phyloP scores from a whole-genome alignment of 768 basidiomycete genomes.

The Rhizopogon vesiculosus region DNA sequence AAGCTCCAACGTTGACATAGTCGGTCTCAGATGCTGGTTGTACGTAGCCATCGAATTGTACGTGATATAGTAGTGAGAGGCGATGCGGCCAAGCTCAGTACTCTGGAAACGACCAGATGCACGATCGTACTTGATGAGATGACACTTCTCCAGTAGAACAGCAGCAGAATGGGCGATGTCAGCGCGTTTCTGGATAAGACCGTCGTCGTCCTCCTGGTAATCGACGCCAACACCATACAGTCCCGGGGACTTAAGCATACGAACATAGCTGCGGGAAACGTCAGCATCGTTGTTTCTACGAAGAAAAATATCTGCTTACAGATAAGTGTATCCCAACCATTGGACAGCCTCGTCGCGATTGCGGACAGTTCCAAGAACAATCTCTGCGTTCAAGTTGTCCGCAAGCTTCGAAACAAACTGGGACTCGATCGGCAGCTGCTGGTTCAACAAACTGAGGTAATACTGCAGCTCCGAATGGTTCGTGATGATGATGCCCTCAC shows the following conservation, averaged over 20 bases:
- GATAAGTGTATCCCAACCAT: slow-evolving; percentile 93
- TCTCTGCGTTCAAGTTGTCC: slow-evolving; percentile 96
- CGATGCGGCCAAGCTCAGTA: slow-evolving; percentile 91
- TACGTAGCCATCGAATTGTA: slow-evolving; percentile 96
- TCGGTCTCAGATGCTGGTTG: slow-evolving; percentile 86
- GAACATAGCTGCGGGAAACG: slow-evolving; percentile 58
- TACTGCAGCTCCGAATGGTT: slow-evolving; percentile 97
- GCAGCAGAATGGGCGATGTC: slow-evolving; percentile 95
- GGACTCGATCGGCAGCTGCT: slow-evolving; percentile 95
- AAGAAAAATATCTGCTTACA: slow-evolving; percentile 45
- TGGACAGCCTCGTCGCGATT: slow-evolving; percentile 97
- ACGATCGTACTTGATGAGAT: slow-evolving; percentile 92
- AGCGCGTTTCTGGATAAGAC: slow-evolving; percentile 86
- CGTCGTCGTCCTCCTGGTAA: slow-evolving; percentile 82
- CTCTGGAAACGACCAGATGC: slow-evolving; percentile 84
- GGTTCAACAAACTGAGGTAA: slow-evolving; percentile 91
- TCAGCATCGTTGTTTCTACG: slow-evolving; percentile 2
- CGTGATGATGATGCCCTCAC: slow-evolving; percentile 98
- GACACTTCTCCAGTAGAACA: slow-evolving; percentile 88
- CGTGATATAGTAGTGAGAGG: slow-evolving; percentile 93
- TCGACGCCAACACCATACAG: slow-evolving; percentile 87
- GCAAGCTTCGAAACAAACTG: slow-evolving; percentile 91
- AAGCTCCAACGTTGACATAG: slow-evolving; percentile 85
- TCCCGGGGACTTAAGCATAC: slow-evolving; percentile 86
- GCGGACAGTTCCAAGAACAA: slow-evolving; percentile 90